These are phyloP conservation scores for Polygonum maritimum DNA, from an alignment of 148 eudicot genomes.

Conservation along the genomic window DNA sequence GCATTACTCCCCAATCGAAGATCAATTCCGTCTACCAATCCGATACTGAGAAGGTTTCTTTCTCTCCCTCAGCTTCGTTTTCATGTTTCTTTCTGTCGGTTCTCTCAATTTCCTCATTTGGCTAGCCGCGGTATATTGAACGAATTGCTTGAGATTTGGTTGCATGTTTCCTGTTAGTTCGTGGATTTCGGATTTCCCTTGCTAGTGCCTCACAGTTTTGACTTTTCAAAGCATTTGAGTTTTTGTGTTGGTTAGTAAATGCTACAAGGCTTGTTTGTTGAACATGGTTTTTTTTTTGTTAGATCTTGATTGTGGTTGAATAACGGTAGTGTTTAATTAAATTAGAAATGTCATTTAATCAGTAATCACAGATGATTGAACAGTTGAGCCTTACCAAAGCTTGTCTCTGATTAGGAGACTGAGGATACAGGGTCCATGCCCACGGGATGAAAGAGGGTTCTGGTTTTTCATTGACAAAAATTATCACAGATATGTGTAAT, in stretches of 20 bases:
- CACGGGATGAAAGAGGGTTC: background rate
- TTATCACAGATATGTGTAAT: background rate
- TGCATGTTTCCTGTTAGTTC: background rate
- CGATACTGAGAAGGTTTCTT: slow-evolving; percentile 69
- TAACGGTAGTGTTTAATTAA: background rate
- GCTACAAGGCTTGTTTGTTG: background rate
- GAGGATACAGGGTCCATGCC: background rate
- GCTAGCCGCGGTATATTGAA: background rate
- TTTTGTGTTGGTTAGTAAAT: background rate
- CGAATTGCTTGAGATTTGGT: background rate
- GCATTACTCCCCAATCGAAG: slow-evolving; percentile 88
- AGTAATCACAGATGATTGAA: background rate
- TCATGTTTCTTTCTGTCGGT: background rate
- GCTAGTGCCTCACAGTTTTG: background rate
- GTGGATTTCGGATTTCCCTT: background rate
- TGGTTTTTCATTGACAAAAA: background rate
- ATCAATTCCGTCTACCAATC: slow-evolving; percentile 80
- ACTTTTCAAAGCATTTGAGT: background rate
- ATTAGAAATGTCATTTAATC: background rate
- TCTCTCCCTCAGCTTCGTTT: background rate
- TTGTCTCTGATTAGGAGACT: background rate
- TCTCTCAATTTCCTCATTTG: background rate
- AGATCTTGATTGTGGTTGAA: background rate
- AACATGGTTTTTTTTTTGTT: background rate
- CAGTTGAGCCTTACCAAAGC: background rate